Percentiles rank a stretch among this genome's conserved stretches.
Evolutionary conservation across 2,329 filamentous ascomycete genomes (phyloP).

Genomic region (Achaetomium macrosporum): DNA sequence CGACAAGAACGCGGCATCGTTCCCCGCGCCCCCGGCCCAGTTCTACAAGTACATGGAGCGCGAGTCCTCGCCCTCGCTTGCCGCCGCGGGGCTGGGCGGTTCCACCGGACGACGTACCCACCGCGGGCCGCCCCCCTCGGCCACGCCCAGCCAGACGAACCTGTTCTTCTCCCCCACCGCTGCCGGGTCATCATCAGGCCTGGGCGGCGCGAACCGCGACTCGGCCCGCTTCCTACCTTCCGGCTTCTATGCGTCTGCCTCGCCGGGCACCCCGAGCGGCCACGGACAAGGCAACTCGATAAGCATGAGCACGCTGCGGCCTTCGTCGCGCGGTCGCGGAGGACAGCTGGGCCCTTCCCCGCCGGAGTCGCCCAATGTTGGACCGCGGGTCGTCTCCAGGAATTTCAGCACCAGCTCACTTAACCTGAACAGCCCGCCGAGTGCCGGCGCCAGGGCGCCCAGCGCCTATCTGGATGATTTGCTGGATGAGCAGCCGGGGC

Average conservation of each 20-base stretch:
- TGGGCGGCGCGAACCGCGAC: slow-evolving; percentile 53
- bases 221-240: slow-evolving; percentile 75
- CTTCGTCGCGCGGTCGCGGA: slow-evolving; percentile 50
- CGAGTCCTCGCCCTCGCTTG: slow-evolving; percentile 48
- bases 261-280: slow-evolving; percentile 37
- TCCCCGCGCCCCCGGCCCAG: slow-evolving; percentile 50
- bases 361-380: slow-evolving; percentile 58
- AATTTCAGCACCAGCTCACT: slow-evolving; percentile 60
- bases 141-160: slow-evolving; percentile 58
- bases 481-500: slow-evolving; percentile 64
- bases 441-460: slow-evolving; percentile 59
- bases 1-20: slow-evolving; percentile 56
- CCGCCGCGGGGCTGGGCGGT: slow-evolving; percentile 40
- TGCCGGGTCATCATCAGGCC: slow-evolving; percentile 56
- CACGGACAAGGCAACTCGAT: slow-evolving; percentile 46
- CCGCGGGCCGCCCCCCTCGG: slow-evolving; percentile 48
- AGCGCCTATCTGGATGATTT: slow-evolving; percentile 88
- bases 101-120: slow-evolving; percentile 48
- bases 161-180: slow-evolving; percentile 97
- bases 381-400: slow-evolving; percentile 35
- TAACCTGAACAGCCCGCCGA: slow-evolving; percentile 58
- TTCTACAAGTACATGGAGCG: slow-evolving; percentile 62
- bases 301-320: slow-evolving; percentile 55
- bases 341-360: slow-evolving; percentile 48
- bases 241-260: slow-evolving; percentile 74